phyloP scores from a whole-genome alignment of 768 basidiomycete species.

The Pholiota conissans region DNA sequence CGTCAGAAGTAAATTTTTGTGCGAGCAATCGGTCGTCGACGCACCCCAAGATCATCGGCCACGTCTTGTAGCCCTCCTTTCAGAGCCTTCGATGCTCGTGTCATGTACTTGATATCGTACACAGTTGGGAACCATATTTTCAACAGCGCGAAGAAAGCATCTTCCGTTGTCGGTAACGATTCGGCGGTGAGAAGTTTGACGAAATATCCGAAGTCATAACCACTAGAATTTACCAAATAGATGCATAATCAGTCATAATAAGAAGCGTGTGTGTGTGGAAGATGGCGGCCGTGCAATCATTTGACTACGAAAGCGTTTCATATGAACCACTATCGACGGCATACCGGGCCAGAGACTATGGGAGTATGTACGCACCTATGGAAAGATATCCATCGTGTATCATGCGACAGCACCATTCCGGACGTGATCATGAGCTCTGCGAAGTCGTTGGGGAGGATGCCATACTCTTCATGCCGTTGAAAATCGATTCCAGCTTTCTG shows the following conservation, averaged over 20 bases:
- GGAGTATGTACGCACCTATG: conserved; percentile 77
- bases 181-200: conserved; percentile 88
- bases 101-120: conserved; percentile 97
- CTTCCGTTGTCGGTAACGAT: conserved; percentile 87
- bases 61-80: conserved; percentile 94
- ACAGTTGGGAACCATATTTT: conserved; percentile 93
- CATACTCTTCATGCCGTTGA: conserved; percentile 87
- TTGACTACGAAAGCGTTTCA: background rate
- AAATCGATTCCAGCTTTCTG: conserved; percentile 97
- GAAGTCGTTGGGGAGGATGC: conserved; percentile 91
- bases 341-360: background rate
- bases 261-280: background rate
- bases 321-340: background rate
- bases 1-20: background rate
- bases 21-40: conserved; percentile 25
- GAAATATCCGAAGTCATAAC: conserved; percentile 99
- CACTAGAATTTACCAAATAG: conserved; percentile 50
- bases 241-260: background rate
- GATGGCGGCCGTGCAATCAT: background rate
- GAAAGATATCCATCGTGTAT: conserved; percentile 96
- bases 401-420: conserved; percentile 84
- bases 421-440: conserved; percentile 97
- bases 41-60: conserved; percentile 91
- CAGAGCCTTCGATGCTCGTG: conserved; percentile 82
- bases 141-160: conserved; percentile 85